Evolutionary conservation across 352 stramenopile genomes (phyloP), one percentile per base, ranked within the genome.

Genomic region (Globisporangium lucens): DNA sequence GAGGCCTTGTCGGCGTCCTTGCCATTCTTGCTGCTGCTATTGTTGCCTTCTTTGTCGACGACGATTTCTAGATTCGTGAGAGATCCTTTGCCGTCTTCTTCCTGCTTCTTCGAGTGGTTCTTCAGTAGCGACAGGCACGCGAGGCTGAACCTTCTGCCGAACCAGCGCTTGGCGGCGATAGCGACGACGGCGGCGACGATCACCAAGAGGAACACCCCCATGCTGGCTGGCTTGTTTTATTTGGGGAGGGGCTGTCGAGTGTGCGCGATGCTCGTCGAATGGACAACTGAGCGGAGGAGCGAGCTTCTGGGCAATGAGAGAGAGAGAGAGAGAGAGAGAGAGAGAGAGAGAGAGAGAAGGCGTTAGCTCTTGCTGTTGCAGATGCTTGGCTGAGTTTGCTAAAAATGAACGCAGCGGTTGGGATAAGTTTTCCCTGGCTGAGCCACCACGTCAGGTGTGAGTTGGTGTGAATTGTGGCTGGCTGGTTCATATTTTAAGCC

Each of bases 41-140:
- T 33, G 29, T 4, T 63, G 20, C 22, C 35, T 27, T 24, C 30
- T 29, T 78, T 74, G 9, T 85, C 68, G 3, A 89, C 72, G 58
- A 89, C 68, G 52, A 89, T 82, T 55, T 89, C 70, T 13, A 89
- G 66, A 7, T 43, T 66, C 15, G 27, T 30, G 17, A n/a, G 41
- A 17, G 41, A 47, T 47, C 15, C 15, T 17, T 47, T 6, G 41
- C 5, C 29, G 4, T 36, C 30, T 35, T 73, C 66, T 6, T 56
- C 36, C 29, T 78, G 65, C 53, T 78, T 87, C 65, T 80, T 83
- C 1, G 61, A 66, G 1, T 75, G 56, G 49, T 74, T 70, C 29
- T 76, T 76, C 1, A 71, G 35, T 9, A 61, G 55, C 7, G 58
- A 67, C 2, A 72, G 41, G 4, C 53, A 59, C 15, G 17, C 53